Conservation (phyloP, 805 yeast genomes). For the Cyberlindnera americana region DNA sequence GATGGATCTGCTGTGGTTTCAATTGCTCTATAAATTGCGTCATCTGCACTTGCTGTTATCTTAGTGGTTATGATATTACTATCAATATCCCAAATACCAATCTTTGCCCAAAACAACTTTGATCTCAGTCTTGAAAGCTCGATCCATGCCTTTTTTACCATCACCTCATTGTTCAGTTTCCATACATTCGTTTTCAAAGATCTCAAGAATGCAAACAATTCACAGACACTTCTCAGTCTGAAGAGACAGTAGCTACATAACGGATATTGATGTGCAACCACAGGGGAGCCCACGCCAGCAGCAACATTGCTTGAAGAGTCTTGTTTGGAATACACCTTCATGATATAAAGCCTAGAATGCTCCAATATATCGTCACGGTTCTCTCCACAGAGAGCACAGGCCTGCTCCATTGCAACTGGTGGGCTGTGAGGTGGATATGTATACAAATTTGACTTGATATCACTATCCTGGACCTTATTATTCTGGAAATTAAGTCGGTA, state of each 20-base stretch:
- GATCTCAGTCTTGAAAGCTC: conserved; percentile 62
- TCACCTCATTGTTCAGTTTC: conserved; percentile 46
- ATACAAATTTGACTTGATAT: conserved; percentile 35
- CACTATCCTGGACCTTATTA: conserved; percentile 17
- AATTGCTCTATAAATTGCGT: conserved; percentile 14
- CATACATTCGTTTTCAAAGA: conserved; percentile 55
- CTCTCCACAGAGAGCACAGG: conserved; percentile 88
- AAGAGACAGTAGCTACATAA: conserved; percentile 79
- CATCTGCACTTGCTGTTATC: conserved; percentile 26
- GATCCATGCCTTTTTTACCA: conserved; percentile 54
- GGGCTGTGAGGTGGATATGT: conserved; percentile 46
- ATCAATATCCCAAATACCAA: conserved; percentile 71
- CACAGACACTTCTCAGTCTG: conserved; percentile 78
- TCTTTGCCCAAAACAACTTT: conserved; percentile 77
- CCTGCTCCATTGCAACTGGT: conserved; percentile 70
- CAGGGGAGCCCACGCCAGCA: conserved; percentile 12
- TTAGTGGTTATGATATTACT: conserved; percentile 31
- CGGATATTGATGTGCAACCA: conserved; percentile 49
- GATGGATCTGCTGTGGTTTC: conserved; percentile 8
- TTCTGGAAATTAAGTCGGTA: conserved; percentile 42
- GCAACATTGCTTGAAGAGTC: conserved; percentile 7
- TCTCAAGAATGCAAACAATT: conserved; percentile 73
- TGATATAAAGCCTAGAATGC: conserved; percentile 71
- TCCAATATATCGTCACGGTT: conserved; percentile 62
- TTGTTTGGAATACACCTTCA: conserved; percentile 43